These are phyloP conservation scores for Plasmopara muralis DNA, from an alignment of 352 stramenopile species.

Conservation along the genomic window DNA sequence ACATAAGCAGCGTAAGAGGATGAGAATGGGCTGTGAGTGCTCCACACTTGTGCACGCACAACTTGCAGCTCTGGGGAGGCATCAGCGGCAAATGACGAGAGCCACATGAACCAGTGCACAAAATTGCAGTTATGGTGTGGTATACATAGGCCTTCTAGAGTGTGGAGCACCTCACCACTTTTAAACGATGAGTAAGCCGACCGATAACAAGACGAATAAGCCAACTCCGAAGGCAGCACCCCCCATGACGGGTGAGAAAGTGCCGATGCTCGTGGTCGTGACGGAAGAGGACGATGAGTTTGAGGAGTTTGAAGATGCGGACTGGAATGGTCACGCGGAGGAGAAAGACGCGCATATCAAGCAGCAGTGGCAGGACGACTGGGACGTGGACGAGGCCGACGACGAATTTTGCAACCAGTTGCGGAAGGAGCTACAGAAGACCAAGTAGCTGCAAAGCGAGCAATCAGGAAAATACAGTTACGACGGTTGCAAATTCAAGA, in stretches of 20 bases:
- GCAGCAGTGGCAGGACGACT: constrained; percentile 91
- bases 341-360: constrained; percentile 81
- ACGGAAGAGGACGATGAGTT: constrained; percentile 88
- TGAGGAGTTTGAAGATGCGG: constrained; percentile 82
- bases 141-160: background rate
- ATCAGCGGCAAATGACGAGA: constrained; percentile 42
- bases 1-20: background rate
- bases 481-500: background rate
- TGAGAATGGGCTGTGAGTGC: background rate
- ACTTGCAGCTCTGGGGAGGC: constrained; percentile 2
- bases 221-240: constrained; percentile 11
- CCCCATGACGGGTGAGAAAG: constrained; percentile 40
- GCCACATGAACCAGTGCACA: constrained; percentile 33
- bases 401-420: constrained; percentile 91
- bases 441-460: constrained; percentile 34
- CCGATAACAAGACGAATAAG: constrained; percentile 26
- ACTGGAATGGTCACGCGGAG: constrained; percentile 68
- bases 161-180: constrained; percentile 9
- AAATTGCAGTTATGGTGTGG: constrained; percentile 1
- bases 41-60: constrained; percentile 36
- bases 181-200: constrained; percentile 31
- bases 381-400: constrained; percentile 89
- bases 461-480: background rate
- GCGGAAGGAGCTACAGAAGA: constrained; percentile 84
- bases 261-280: constrained; percentile 62